phyloP scores from a whole-genome alignment of 192 early-diverging fungal species.

The Obelidium mucronatum region DNA sequence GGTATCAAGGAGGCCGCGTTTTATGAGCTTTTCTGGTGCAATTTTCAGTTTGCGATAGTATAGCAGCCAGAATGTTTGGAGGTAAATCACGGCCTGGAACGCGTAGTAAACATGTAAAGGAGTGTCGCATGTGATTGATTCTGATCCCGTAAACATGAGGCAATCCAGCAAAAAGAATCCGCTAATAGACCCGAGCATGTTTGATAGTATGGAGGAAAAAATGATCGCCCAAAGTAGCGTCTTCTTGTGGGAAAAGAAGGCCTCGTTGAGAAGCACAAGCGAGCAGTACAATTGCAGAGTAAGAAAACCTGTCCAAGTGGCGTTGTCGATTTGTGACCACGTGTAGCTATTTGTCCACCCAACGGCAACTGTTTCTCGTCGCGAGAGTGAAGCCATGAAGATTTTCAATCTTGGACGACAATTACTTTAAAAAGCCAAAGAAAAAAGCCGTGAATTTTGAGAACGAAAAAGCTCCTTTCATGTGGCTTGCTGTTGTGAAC shows the following conservation, averaged over 20 bases:
- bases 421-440: too few relatives aligned
- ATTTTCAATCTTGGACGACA: too few relatives aligned
- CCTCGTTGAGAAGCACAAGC: slow-evolving; percentile 5
- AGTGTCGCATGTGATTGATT: slow-evolving; percentile 2
- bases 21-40: slow-evolving; percentile 8
- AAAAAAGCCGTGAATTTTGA: too few relatives aligned
- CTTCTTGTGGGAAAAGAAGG: slow-evolving; percentile 1
- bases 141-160: not conserved
- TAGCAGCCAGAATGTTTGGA: not conserved
- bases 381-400: too few relatives aligned
- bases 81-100: not conserved
- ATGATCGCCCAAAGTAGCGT: slow-evolving; percentile 3
- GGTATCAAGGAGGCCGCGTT: not conserved
- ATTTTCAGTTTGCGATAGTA: slow-evolving; percentile 25
- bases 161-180: slow-evolving; percentile 27
- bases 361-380: too few relatives aligned
- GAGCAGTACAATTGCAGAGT: not conserved
- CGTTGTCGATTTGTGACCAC: slow-evolving; percentile 1
- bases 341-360: not conserved
- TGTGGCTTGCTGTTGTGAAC: too few relatives aligned
- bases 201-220: not conserved
- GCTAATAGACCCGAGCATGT: not conserved
- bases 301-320: not conserved
- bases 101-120: slow-evolving; percentile 11
- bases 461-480: too few relatives aligned